These are phyloP conservation scores for Vachellia pachyceras DNA, from an alignment of 306 rosid species.

Conservation along the genomic window DNA sequence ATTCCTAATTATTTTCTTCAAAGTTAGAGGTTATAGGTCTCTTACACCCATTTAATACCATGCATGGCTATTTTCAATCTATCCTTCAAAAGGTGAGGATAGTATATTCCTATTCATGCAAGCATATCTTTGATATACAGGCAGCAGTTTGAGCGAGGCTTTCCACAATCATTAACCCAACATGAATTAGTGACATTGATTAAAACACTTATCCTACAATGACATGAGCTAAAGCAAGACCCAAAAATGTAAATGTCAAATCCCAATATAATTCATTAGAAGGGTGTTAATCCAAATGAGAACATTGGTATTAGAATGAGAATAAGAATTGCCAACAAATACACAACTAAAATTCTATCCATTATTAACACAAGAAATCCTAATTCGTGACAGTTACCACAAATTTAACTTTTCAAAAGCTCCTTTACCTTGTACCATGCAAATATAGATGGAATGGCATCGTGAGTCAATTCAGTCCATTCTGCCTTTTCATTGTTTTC, in stretches of 20 bases:
- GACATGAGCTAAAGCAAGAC: background rate
- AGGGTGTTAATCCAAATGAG: background rate
- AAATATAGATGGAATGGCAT: slow-evolving; percentile 65
- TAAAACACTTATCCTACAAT: background rate
- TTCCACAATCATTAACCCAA: background rate
- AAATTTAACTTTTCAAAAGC: slow-evolving; percentile 26
- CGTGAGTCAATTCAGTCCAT: slow-evolving; percentile 69
- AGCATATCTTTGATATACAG: too few relatives aligned
- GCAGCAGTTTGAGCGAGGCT: too few relatives aligned
- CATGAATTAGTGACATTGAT: background rate
- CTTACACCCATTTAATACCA: too few relatives aligned
- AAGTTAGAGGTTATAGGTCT: too few relatives aligned
- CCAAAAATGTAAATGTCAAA: background rate
- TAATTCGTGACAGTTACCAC: slow-evolving; percentile 1
- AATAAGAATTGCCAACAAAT: background rate
- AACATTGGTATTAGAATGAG: background rate
- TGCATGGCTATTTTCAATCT: too few relatives aligned
- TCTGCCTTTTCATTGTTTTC: slow-evolving; percentile 65
- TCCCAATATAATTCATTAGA: background rate
- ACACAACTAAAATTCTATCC: background rate
- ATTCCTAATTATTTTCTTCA: too few relatives aligned
- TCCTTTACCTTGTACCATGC: slow-evolving; percentile 93
- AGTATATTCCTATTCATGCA: too few relatives aligned
- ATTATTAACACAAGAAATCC: too few relatives aligned
- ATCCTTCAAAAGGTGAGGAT: too few relatives aligned